Percentiles rank a stretch among this genome's conserved stretches.
phyloP scores from a whole-genome alignment of 306 rosid species.

The Coriaria nepalensis region DNA sequence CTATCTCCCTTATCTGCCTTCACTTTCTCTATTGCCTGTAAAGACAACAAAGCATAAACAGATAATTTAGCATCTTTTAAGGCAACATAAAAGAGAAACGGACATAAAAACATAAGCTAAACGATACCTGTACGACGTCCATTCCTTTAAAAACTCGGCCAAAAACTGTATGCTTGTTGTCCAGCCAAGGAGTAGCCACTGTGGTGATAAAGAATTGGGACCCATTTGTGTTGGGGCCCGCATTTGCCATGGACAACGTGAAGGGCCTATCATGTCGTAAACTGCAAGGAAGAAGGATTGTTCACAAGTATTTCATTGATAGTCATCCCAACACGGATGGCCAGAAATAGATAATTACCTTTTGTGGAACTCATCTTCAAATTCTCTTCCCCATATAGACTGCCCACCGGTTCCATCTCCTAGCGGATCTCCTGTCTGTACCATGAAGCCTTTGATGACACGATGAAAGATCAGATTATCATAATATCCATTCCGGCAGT shows the following conservation, averaged over 20 bases:
- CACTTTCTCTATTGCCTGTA: conserved; percentile 83
- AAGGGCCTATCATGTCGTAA: conserved; percentile 95
- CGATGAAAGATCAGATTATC: conserved; percentile 92
- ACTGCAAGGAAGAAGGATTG: conserved; percentile 35
- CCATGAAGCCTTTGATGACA: conserved; percentile 94
- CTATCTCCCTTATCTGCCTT: conserved; percentile 74
- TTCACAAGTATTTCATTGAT: conserved; percentile 9
- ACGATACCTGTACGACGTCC: conserved; percentile 91
- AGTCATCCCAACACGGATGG: background rate
- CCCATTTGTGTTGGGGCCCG: conserved; percentile 84
- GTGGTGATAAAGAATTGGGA: conserved; percentile 98
- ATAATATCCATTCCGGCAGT: conserved; percentile 88
- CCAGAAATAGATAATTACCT: conserved; percentile 35
- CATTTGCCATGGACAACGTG: conserved; percentile 96
- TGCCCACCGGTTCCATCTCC: conserved; percentile 99
- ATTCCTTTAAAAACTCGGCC: conserved; percentile 90
- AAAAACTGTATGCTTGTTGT: conserved; percentile 92
- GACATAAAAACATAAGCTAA: conserved; percentile 9
- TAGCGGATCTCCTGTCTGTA: conserved; percentile 98
- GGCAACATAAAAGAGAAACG: background rate
- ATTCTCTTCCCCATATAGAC: conserved; percentile 98
- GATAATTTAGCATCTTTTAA: too few species aligned
- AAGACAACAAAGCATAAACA: background rate
- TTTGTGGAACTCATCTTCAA: conserved; percentile 96
- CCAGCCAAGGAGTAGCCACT: conserved; percentile 98